Evolutionary conservation across 495 filamentous ascomycete species (phyloP).

Genomic region (Xanthoparmelia taractica): DNA sequence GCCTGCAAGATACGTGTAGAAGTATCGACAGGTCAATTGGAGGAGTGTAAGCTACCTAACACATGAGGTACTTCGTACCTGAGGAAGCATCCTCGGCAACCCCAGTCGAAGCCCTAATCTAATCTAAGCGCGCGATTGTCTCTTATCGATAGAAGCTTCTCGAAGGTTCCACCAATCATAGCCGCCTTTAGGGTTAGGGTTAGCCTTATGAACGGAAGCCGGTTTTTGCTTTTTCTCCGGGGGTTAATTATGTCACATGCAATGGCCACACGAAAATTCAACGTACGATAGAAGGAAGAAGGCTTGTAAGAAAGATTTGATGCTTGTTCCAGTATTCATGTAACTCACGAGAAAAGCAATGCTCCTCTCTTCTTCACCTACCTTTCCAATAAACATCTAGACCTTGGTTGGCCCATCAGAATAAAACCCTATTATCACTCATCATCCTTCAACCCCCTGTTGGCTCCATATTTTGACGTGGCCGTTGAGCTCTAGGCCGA

Average conservation of each 20-base stretch:
- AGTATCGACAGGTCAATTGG: too few relatives aligned
- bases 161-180: slow-evolving; percentile 21
- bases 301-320: not conserved
- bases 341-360: not conserved
- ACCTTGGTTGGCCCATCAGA: not conserved
- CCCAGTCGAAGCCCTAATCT: not conserved
- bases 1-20: too few relatives aligned
- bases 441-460: not conserved
- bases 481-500: not conserved
- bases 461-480: not conserved
- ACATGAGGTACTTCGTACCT: too few relatives aligned
- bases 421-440: not conserved
- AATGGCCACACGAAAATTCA: too few relatives aligned
- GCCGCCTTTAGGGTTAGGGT: not conserved
- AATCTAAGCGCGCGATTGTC: not conserved
- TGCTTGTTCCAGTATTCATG: not conserved
- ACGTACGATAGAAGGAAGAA: too few relatives aligned
- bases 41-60: too few relatives aligned
- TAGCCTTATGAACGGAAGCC: too few relatives aligned
- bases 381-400: not conserved
- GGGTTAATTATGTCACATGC: not conserved
- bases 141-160: slow-evolving; percentile 24
- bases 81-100: too few relatives aligned
- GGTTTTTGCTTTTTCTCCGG: not conserved
- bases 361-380: not conserved